Evolutionary conservation across 345 rosid genomes (phyloP), one percentile per base, ranked within the genome.

Genomic region (Salix koriyanagi): DNA sequence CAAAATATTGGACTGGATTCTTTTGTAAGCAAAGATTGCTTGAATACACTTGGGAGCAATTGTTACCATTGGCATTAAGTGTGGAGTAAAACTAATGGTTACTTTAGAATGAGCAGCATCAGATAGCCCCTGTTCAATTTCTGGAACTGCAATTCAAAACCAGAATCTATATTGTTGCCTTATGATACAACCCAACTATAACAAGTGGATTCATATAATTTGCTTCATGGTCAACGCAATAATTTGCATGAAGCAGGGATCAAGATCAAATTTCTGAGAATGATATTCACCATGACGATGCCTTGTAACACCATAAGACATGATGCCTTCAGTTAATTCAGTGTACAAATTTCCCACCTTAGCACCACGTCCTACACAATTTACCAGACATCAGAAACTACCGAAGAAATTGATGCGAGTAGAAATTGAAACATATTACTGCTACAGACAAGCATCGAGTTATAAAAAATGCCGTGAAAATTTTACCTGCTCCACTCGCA

Each of bases 1-100:
- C 7, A 81, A 19, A 39, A 37, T 21, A 56, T 64, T 41, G 67
- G 46, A 58, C 60, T 69, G n/a, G 54, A 66, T 5, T 16, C 21
- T 18, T 76, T 26, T 26, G 65, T 13, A 74, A 34, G 64, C 13
- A 76, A 82, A 79, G 12, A 67, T 34, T 71, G 66, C 1, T 67
- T 23, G 39, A 67, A 62, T 21, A 41, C 13, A 14, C 28, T 5
- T 34, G 14, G 56, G 32, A 30, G n/a, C 13, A 81, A 66, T 6
- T 72, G 26, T 71, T 87, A 96, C 99, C 99, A 93, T 93, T 78
- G 99, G 98, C 97, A 93, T 96, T 73, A 96, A 87, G 87, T 96
- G 99, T 1, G 99, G 99, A 39, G 99, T 96, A 82, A 96, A 92
- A 88, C 99, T 93, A 85, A 93, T 92, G 4, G 88, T 92, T 72